Percentiles rank a stretch among this genome's conserved stretches.
Evolutionary conservation across 345 rosid genomes (phyloP).

Genomic region (Linum usitatissimum): DNA sequence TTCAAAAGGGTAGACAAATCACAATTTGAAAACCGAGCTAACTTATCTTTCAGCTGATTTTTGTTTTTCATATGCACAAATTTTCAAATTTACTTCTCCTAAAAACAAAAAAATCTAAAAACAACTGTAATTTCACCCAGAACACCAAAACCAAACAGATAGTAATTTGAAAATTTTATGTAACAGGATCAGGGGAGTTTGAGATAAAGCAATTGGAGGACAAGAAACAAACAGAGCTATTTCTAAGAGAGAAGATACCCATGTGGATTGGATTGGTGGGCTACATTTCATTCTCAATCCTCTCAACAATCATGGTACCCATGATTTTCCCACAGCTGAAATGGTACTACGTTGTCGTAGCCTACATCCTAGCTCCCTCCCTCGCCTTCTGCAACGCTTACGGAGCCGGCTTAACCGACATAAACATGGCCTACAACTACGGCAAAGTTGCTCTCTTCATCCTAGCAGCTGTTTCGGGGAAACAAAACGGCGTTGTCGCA

Average conservation of each 20-base stretch:
- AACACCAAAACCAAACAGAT: no score
- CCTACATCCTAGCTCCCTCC: constrained; percentile 77
- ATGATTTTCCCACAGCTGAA: constrained; percentile 82
- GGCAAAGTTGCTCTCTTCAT: constrained; percentile 84
- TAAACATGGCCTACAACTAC: constrained; percentile 96
- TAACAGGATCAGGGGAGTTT: constrained; percentile 12
- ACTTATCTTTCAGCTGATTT: no score
- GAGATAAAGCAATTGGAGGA: constrained; percentile 21
- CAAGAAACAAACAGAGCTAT: constrained; percentile 47
- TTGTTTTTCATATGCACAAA: no score
- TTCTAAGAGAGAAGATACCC: constrained; percentile 65
- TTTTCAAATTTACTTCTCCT: no score
- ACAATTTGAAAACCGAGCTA: no score
- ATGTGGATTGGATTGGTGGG: constrained; percentile 60
- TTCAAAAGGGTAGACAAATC: no score
- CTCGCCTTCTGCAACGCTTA: constrained; percentile 90
- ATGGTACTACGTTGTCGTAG: constrained; percentile 69
- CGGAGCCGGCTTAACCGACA: constrained; percentile 92
- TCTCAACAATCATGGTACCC: constrained; percentile 57
- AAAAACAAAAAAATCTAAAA: no score
- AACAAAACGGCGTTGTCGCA: constrained; percentile 68
- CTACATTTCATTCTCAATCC: constrained; percentile 38
- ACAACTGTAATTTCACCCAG: no score
- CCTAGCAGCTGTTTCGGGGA: constrained; percentile 66
- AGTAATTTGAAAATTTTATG: no score